phyloP scores from a whole-genome alignment of 1,284 basidiomycete species.

The Boletus smithii region DNA sequence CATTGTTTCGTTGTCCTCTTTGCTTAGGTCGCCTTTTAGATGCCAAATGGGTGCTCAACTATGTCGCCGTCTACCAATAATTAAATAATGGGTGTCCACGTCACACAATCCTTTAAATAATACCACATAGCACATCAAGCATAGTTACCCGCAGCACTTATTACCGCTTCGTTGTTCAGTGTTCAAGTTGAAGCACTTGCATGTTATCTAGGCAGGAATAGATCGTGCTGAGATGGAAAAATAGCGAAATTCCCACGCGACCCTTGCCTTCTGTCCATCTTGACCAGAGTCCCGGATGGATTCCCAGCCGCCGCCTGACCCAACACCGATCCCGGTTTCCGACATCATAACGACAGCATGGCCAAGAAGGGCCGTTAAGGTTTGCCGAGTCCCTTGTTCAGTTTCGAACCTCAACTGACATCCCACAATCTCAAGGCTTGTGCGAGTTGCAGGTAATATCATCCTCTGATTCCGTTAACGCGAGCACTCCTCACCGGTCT shows the following conservation, averaged over 20 bases:
- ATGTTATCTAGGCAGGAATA: neutral
- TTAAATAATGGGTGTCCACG: too few relatives aligned
- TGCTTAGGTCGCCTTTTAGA: conserved; percentile 32
- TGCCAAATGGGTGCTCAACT: conserved; percentile 60
- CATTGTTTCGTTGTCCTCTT: neutral
- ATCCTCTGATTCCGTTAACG: neutral
- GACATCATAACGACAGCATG: conserved; percentile 40
- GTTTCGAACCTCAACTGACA: conserved; percentile 13
- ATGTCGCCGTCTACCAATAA: conserved; percentile 38
- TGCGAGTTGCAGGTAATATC: conserved; percentile 50
- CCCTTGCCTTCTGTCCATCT: conserved; percentile 26
- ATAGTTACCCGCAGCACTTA: neutral
- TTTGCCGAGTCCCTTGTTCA: conserved; percentile 21
- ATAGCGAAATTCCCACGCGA: conserved; percentile 30
- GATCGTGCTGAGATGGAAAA: conserved; percentile 13
- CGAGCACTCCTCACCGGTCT: neutral
- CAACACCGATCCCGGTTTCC: conserved; percentile 45
- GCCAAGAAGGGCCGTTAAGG: conserved; percentile 47
- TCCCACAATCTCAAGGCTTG: conserved; percentile 42
- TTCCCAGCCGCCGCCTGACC: conserved; percentile 38
- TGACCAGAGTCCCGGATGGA: conserved; percentile 28
- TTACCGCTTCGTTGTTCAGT: too few relatives aligned
- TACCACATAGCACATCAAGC: too few relatives aligned
- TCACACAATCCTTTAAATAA: neutral
- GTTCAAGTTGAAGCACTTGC: too few relatives aligned